Conservation (phyloP, 1,284 basidiomycete genomes). For the Rhodotorula sp. region DNA sequence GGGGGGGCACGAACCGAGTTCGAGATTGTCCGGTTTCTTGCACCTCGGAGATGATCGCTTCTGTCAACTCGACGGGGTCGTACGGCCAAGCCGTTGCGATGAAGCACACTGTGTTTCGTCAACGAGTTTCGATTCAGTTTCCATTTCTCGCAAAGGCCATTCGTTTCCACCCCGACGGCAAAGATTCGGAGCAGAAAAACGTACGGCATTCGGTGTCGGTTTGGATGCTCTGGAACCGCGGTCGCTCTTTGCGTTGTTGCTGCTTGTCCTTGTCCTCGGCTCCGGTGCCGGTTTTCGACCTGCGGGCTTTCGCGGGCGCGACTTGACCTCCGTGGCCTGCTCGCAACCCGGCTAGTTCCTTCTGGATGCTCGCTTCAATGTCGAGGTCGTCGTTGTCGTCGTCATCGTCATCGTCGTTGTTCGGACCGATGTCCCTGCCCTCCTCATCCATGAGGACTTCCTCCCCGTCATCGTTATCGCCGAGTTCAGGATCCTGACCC, state of each 20-base stretch:
- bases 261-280: neutral
- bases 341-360: constrained; percentile 27
- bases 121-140: no score
- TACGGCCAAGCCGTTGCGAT: constrained; percentile 37
- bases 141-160: neutral
- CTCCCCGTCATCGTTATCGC: no score
- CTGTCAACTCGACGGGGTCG: constrained; percentile 37
- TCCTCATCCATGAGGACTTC: neutral
- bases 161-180: no score
- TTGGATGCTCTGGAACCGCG: constrained; percentile 33
- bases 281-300: neutral
- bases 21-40: constrained; percentile 25
- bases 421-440: neutral
- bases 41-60: constrained; percentile 32
- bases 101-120: constrained; percentile 38
- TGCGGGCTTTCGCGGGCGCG: neutral
- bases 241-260: constrained; percentile 21
- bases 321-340: constrained; percentile 8
- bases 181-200: neutral
- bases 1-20: constrained; percentile 27
- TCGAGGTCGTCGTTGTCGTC: constrained; percentile 29
- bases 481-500: no score
- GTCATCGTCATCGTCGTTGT: neutral
- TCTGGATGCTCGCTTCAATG: constrained; percentile 30
- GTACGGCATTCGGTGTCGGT: constrained; percentile 38